phyloP scores from a whole-genome alignment of 2,329 filamentous ascomycete genomes.

The Aspergillaceae sp. region DNA sequence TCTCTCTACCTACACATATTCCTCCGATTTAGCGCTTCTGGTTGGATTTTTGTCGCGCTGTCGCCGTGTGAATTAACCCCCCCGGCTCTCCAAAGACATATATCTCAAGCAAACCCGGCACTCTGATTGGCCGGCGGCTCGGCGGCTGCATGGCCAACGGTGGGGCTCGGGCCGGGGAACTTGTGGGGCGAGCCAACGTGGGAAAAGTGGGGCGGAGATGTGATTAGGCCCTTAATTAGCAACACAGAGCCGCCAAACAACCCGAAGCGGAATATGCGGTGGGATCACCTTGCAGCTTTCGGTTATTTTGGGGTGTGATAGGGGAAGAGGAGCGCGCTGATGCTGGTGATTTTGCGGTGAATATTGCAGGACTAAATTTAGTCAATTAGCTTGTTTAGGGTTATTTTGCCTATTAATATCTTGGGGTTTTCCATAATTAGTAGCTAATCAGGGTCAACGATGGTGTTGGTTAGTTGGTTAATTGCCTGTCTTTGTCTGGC shows the following conservation, averaged over 20 bases:
- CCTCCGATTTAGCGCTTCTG: neutral
- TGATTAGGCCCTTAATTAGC: slow-evolving; percentile 8
- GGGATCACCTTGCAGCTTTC: no score
- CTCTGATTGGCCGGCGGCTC: neutral
- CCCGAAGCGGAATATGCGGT: neutral
- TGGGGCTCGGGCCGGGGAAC: slow-evolving; percentile 1
- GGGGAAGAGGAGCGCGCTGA: no score
- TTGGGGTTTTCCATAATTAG: neutral
- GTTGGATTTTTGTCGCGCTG: neutral
- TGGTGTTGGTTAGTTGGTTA: neutral
- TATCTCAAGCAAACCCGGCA: neutral
- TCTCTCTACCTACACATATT: no score
- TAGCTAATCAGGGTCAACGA: neutral
- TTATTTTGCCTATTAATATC: neutral
- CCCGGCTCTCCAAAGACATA: neutral
- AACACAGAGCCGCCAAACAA: slow-evolving; percentile 10
- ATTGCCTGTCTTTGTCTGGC: no score
- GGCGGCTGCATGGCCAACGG: neutral
- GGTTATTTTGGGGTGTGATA: no score
- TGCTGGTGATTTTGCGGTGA: no score
- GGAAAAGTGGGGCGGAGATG: neutral
- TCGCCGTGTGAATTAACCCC: neutral
- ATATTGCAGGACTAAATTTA: neutral
- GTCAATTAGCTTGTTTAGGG: neutral
- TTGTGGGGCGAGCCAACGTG: slow-evolving; percentile 2